Conservation (phyloP, 768 basidiomycete genomes). For the Hypholoma sublateritium region DNA sequence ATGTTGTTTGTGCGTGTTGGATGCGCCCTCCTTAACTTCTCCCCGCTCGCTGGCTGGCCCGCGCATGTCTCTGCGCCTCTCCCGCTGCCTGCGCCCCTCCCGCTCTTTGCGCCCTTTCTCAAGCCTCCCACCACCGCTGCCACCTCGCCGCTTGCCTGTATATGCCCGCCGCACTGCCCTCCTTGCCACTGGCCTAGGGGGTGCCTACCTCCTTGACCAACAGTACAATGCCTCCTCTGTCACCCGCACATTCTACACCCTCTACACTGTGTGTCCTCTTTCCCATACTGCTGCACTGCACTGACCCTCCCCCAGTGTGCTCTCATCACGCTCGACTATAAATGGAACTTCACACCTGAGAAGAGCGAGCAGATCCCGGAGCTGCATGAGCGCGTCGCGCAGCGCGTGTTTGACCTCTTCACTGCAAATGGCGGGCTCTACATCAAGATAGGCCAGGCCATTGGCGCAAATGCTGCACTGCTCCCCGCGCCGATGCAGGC, state of each 20-base stretch:
- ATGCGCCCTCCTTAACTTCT: background rate
- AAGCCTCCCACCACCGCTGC: background rate
- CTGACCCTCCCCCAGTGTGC: constrained; percentile 47
- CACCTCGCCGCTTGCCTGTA: background rate
- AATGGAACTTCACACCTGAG: constrained; percentile 78
- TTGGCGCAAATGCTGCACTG: constrained; percentile 83
- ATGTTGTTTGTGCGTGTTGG: background rate
- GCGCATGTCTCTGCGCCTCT: constrained; percentile 2
- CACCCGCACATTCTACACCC: constrained; percentile 50
- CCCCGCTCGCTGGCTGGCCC: constrained; percentile 1
- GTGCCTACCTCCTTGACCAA: constrained; percentile 45
- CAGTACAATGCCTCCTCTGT: constrained; percentile 60
- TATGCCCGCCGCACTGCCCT: constrained; percentile 32
- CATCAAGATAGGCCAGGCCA: constrained; percentile 83
- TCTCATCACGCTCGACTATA: constrained; percentile 78
- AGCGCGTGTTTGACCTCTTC: constrained; percentile 73
- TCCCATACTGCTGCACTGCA: no score
- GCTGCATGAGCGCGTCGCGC: constrained; percentile 83
- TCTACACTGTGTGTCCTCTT: constrained; percentile 44
- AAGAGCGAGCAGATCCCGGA: constrained; percentile 73
- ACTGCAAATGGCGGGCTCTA: constrained; percentile 83
- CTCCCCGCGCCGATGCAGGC: constrained; percentile 82
- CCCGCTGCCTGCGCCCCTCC: no score
- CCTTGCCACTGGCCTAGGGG: constrained; percentile 37
- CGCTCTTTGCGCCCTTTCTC: background rate